Conservation (phyloP, 2,329 filamentous ascomycete genomes). For the Cryphonectria japonica region DNA sequence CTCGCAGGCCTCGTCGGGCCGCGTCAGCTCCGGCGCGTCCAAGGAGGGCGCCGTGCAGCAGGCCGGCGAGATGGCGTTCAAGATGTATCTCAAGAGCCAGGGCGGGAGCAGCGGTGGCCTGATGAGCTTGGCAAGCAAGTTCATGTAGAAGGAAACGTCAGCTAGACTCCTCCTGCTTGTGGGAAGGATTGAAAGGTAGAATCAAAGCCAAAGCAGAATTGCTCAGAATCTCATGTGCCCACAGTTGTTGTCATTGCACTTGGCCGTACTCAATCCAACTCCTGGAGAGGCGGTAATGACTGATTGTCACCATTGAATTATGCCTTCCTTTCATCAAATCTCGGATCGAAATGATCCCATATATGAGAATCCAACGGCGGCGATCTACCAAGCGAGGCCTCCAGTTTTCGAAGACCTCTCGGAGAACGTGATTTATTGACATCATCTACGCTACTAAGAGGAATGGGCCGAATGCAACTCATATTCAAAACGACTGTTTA, state of each 20-base stretch:
- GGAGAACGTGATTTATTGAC: too few species aligned
- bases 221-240: neutral
- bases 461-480: too few species aligned
- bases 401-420: too few species aligned
- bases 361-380: too few species aligned
- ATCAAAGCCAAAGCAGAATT: neutral
- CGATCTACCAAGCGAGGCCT: too few species aligned
- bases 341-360: too few species aligned
- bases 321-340: too few species aligned
- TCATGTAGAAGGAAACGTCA: slow-evolving; percentile 38
- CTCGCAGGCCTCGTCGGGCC: slow-evolving; percentile 57
- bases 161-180: neutral
- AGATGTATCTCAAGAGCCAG: slow-evolving; percentile 87
- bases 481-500: neutral
- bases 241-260: neutral
- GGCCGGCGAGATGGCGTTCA: slow-evolving; percentile 84
- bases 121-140: slow-evolving; percentile 52
- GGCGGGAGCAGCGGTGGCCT: slow-evolving; percentile 49
- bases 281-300: neutral
- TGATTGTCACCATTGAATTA: neutral
- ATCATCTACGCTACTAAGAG: too few species aligned
- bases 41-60: slow-evolving; percentile 81
- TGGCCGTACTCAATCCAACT: neutral
- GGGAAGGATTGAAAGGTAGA: neutral
- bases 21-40: slow-evolving; percentile 61